A percentile compares a stretch with the other conserved stretches of the same genome.
Conservation (phyloP, 2,329 filamentous ascomycete species). For the Ceratocystis ficicola region DNA sequence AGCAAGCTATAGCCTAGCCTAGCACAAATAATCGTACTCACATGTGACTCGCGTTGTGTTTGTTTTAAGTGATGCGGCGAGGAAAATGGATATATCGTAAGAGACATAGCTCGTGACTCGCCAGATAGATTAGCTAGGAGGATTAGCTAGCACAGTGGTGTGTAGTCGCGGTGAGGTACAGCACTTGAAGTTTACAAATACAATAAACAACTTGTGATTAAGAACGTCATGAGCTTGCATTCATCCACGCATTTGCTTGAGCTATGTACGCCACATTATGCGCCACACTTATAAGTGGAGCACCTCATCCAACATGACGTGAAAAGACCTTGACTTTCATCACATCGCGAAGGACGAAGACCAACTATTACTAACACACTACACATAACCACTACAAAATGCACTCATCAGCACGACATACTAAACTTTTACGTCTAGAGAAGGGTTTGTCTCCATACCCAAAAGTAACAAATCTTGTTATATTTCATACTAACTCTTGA, state of each 20-base stretch:
- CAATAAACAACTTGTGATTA: background rate
- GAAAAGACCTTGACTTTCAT: background rate
- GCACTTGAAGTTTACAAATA: background rate
- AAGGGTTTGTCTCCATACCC: constrained; percentile 26
- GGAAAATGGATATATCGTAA: constrained; percentile 47
- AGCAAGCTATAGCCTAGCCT: background rate
- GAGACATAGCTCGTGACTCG: constrained; percentile 36
- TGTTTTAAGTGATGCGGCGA: constrained; percentile 39
- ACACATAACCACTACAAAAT: constrained; percentile 11
- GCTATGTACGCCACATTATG: constrained; percentile 13
- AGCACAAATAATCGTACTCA: constrained; percentile 28
- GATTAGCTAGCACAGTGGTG: background rate
- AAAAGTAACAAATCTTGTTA: background rate
- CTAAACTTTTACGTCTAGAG: constrained; percentile 31
- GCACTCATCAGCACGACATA: constrained; percentile 23
- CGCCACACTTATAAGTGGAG: constrained; percentile 9
- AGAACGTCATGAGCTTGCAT: background rate
- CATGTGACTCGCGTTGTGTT: constrained; percentile 40
- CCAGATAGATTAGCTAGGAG: background rate
- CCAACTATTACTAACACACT: background rate
- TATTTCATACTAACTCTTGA: background rate
- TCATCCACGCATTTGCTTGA: background rate
- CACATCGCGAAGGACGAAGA: background rate
- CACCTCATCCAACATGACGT: background rate
- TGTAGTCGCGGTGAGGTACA: too few relatives aligned